Evolutionary conservation across 176 grass and related monocot genomes (phyloP).

Genomic region (Aechmea fasciata): DNA sequence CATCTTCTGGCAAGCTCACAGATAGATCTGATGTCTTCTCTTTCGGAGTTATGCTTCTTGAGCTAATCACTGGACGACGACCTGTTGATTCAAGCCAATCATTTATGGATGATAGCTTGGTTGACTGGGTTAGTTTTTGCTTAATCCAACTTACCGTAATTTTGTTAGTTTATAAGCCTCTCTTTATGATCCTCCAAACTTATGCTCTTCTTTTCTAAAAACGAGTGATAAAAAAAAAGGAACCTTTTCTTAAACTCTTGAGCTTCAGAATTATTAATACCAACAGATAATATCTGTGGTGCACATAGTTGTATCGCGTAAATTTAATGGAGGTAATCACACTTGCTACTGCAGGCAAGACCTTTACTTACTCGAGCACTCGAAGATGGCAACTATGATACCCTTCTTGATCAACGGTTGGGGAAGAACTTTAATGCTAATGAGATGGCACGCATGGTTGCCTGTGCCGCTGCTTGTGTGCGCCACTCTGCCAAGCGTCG

Average conservation of each 20-base stretch:
- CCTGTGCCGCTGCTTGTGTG: conserved; percentile 34
- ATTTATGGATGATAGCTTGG: conserved; percentile 53
- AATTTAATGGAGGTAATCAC: not conserved
- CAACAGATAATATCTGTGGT: too few relatives aligned
- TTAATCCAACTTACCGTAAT: not conserved
- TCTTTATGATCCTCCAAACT: not conserved
- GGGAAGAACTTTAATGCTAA: conserved; percentile 13
- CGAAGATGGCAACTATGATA: conserved; percentile 4
- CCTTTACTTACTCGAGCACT: conserved; percentile 23
- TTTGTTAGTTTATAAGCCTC: not conserved
- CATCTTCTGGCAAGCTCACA: conserved; percentile 37
- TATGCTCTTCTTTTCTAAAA: too few relatives aligned
- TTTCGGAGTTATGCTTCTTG: conserved; percentile 56
- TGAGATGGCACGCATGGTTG: conserved; percentile 35
- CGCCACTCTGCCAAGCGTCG: conserved; percentile 38
- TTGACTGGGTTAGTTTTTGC: conserved; percentile 39
- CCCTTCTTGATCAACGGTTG: conserved; percentile 31
- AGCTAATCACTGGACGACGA: conserved; percentile 38
- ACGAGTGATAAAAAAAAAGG: too few relatives aligned
- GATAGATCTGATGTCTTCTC: conserved; percentile 57
- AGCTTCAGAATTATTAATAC: too few relatives aligned
- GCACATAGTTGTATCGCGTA: too few relatives aligned
- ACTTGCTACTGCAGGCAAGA: conserved; percentile 11
- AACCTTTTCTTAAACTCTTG: too few relatives aligned
- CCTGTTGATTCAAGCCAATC: conserved; percentile 29